These are phyloP conservation scores for Neofusicoccum parvum DNA, from an alignment of 2,329 filamentous ascomycete species.

Conservation along the genomic window DNA sequence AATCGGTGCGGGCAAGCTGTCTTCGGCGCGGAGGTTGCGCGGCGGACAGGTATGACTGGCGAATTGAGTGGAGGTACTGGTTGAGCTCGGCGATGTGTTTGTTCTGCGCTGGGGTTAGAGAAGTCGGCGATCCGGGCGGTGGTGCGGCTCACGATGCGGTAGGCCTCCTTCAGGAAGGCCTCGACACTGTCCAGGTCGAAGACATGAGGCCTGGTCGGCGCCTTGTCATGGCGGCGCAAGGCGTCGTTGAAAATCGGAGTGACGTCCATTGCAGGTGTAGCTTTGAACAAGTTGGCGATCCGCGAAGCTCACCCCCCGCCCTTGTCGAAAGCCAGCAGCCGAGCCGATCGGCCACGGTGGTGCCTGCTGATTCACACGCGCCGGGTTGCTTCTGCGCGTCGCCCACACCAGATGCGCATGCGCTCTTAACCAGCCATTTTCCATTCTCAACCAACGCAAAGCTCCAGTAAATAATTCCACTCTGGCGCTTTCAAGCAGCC, in stretches of 20 bases:
- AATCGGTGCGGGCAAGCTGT: conserved; percentile 47
- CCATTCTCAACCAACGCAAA: too few species aligned
- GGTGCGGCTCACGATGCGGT: conserved; percentile 71
- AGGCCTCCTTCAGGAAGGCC: conserved; percentile 90
- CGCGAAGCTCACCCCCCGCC: neutral
- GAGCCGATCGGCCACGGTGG: too few species aligned
- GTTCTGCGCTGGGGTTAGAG: conserved; percentile 61
- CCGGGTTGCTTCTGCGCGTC: too few species aligned
- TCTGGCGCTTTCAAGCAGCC: too few species aligned
- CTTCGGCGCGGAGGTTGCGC: conserved; percentile 61
- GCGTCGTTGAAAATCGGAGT: conserved; percentile 70
- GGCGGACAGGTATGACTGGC: conserved; percentile 88
- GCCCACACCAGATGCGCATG: too few species aligned
- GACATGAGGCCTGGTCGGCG: conserved; percentile 49
- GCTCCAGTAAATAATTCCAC: too few species aligned
- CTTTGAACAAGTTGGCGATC: neutral
- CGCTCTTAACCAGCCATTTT: too few species aligned
- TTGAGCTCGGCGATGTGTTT: conserved; percentile 80
- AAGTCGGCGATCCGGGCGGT: conserved; percentile 13
- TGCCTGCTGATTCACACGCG: too few species aligned
- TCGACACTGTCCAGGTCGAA: conserved; percentile 60
- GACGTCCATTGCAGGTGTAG: conserved; percentile 53
- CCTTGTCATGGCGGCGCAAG: conserved; percentile 61
- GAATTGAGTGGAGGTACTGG: conserved; percentile 77
- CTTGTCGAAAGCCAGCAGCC: too few species aligned